These are phyloP conservation scores for Parsonsia alboflavescens DNA, from an alignment of 257 asterid species.

Conservation along the genomic window DNA sequence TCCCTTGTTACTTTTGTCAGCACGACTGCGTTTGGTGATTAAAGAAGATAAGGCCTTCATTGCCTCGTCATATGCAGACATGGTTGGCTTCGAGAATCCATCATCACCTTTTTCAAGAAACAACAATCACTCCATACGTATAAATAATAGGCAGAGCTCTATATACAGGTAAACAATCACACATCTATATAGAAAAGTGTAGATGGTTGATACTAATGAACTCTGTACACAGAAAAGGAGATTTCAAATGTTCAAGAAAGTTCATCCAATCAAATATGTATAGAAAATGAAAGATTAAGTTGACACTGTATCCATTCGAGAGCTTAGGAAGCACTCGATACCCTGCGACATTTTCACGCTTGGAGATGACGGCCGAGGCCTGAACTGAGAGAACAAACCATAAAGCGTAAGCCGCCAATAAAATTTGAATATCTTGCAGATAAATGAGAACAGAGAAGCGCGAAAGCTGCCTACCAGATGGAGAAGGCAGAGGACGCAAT, in stretches of 20 bases:
- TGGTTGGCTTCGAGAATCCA: conserved; percentile 30
- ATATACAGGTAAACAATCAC: neutral
- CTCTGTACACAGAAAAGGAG: neutral
- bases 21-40: conserved; percentile 89
- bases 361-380: neutral
- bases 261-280: neutral
- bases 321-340: neutral
- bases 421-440: neutral
- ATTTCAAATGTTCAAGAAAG: neutral
- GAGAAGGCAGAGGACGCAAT: neutral
- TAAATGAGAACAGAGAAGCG: neutral
- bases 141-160: neutral
- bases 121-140: conserved; percentile 11
- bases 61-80: conserved; percentile 69
- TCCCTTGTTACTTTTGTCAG: conserved; percentile 81
- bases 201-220: neutral
- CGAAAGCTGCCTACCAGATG: neutral
- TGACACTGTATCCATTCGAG: neutral
- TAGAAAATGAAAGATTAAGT: neutral
- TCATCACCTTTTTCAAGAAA: conserved; percentile 30
- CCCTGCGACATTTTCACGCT: conserved; percentile 18
- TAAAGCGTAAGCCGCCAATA: neutral
- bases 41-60: conserved; percentile 94
- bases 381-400: neutral
- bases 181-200: neutral